Conservation (phyloP, 345 rosid species). For the Boechera divaricarpa region DNA sequence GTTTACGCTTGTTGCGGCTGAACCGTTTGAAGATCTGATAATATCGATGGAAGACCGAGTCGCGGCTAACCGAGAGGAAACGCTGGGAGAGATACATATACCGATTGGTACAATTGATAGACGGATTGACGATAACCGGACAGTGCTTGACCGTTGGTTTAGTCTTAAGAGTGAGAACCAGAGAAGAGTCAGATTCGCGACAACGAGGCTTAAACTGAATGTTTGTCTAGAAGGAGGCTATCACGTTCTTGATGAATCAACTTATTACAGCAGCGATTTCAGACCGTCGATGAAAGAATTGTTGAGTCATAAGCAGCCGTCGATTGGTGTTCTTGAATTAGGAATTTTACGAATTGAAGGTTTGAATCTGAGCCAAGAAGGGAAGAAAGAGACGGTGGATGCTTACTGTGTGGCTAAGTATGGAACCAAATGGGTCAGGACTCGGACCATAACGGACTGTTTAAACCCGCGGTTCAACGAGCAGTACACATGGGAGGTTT, state of each 20-base stretch:
- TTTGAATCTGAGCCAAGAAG: conserved; percentile 73
- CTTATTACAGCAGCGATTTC: conserved; percentile 94
- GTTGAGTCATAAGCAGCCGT: conserved; percentile 58
- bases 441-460: conserved; percentile 74
- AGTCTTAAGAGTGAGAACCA: conserved; percentile 62
- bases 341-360: conserved; percentile 81
- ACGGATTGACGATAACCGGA: conserved; percentile 62
- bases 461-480: conserved; percentile 86
- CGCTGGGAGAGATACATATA: conserved; percentile 58
- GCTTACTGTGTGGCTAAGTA: conserved; percentile 98
- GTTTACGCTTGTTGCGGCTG: conserved; percentile 84
- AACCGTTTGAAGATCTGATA: conserved; percentile 83
- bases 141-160: conserved; percentile 61
- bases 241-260: conserved; percentile 92
- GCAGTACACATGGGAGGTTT: conserved; percentile 98
- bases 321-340: conserved; percentile 80
- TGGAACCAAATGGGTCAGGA: conserved; percentile 93
- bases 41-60: conserved; percentile 76
- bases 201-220: conserved; percentile 64
- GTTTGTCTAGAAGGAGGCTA: conserved; percentile 94
- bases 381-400: conserved; percentile 77
- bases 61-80: conserved; percentile 72
- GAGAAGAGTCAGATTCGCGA: conserved; percentile 66
- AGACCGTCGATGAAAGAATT: conserved; percentile 88
- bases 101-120: conserved; percentile 54